Base-by-base conservation (phyloP, 2,329 filamentous ascomycete genomes). In the Colletotrichum aenigma region DNA sequence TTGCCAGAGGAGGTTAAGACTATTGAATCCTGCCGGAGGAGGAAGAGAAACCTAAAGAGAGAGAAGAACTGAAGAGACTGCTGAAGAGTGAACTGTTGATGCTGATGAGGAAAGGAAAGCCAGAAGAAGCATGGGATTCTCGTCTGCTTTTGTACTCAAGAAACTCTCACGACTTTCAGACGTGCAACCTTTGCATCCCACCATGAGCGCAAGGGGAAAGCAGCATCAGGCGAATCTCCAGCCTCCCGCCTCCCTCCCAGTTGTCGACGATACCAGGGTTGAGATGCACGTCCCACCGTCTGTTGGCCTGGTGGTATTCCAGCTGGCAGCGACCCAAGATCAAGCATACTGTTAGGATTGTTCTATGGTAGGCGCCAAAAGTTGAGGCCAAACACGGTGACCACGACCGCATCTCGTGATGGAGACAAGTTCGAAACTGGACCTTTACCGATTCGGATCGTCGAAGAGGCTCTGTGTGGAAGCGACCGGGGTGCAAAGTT, bases 351-450 rank as follows among this genome's bases (percentile, higher is more conserved):
- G 64, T 58, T 65, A 65, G 34, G 74, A 76, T 30, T 26, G n/a
- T 52, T 52, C 43, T 52, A 52, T 21, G 43, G 56, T 38, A 48
- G 43, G 30, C 38, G 21, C 18, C 21, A 74, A 68, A 74, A 75
- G 70, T 65, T 76, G 70, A 76, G 74, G 74, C 74, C 74, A 76
- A 76, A 76, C 74, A 43, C 64, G 70, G 58, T 56, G 70, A 73
- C 30, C 28, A 30, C 64, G 43, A 60, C 34, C 21, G 36, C 48
- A 68, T 76, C 58, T 76, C 64, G 28, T 38, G 70, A 74, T 69
- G 74, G 70, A 74, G 70, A 65, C 74, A 34, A 60, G 56, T 61
- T 66, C 74, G 74, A 76, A 76, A 76, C 70, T 55, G 28, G 43
- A 28, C 62, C 74, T 43, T 52, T 32, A 48, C 70, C 34, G 43